Percentiles rank a stretch among this genome's conserved stretches.
These are phyloP conservation scores for Cyberlindnera xishuangbannaensis DNA, from an alignment of 805 yeast species.

Conservation along the genomic window DNA sequence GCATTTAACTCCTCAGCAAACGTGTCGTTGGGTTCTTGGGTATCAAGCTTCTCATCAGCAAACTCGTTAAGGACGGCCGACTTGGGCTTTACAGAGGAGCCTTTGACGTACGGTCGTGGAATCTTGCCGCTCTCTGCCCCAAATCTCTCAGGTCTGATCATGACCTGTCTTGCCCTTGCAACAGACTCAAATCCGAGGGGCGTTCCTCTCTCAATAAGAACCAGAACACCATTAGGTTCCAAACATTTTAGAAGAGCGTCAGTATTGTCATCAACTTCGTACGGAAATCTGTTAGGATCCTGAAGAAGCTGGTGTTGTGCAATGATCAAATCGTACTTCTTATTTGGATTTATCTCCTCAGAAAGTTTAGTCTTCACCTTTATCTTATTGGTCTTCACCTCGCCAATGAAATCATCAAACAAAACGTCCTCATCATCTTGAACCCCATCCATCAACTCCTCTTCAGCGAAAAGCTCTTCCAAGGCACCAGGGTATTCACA, in stretches of 20 bases:
- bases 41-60: slow-evolving; percentile 12
- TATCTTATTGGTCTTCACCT: slow-evolving; percentile 52
- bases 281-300: slow-evolving; percentile 56
- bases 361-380: slow-evolving; percentile 50
- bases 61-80: slow-evolving; percentile 15
- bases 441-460: slow-evolving; percentile 15
- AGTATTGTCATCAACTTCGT: slow-evolving; percentile 64
- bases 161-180: slow-evolving; percentile 84
- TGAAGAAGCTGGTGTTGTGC: slow-evolving; percentile 73
- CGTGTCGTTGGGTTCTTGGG: slow-evolving; percentile 13
- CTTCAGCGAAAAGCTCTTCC: slow-evolving; percentile 17
- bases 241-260: slow-evolving; percentile 54
- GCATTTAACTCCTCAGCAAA: slow-evolving; percentile 30
- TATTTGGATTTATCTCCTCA: slow-evolving; percentile 39
- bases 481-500: slow-evolving; percentile 36
- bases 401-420: slow-evolving; percentile 38
- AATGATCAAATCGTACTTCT: slow-evolving; percentile 73
- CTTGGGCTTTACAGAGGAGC: slow-evolving; percentile 32
- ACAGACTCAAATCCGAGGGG: slow-evolving; percentile 84
- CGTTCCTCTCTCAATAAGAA: slow-evolving; percentile 82
- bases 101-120: slow-evolving; percentile 63
- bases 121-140: slow-evolving; percentile 51
- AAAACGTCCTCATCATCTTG: slow-evolving; percentile 21
- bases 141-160: slow-evolving; percentile 78
- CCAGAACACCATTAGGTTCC: slow-evolving; percentile 74